Base-by-base conservation (phyloP, 495 filamentous ascomycete species). In the Viridothelium virens region DNA sequence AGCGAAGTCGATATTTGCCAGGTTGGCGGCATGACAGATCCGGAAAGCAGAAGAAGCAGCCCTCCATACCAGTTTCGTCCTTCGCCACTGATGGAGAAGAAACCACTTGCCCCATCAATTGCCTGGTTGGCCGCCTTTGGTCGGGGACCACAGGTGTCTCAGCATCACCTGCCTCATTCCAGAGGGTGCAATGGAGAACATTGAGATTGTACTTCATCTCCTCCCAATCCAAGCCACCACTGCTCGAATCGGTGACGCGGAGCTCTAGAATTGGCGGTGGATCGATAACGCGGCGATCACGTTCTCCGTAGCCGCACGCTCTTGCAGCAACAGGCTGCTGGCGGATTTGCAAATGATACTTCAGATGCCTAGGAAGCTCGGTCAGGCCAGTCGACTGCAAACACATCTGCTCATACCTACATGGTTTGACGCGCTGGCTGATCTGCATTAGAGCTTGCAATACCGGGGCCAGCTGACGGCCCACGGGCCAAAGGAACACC, bases 261-360 rank as follows among this genome's bases (percentile, higher is more conserved):
- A 98, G 85, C 71, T 97, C 89, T 14, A 98, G 85, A 71, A 98
- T 96, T 33, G 94, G 94, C 11, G 94, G 94, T 14, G 94, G 94
- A 70, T 98, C 94, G 61, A 98, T 91, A 37, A 96, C 90, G 64
- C 94, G 85, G 37, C 94, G 87, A 75, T 98, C 94, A 71, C 93
- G 80, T 75, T 97, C 94, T 63, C 92, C 92, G 69, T 95, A 96
- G 7, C 94, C 93, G 76, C 94, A 97, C 59, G 91, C 91, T 72
- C 94, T 85, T 48, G 93, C 94, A 5, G 91, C 92, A 3, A 86
- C 79, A 38, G 94, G 94, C 69, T 98, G 94, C 73, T 98, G 94
- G 14, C 94, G 89, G 46, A 98, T 86, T 38, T 81, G 82, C 53
- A 98, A 71, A 63, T 74, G 68, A 69, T 79, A 77, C 56, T 71